Percentiles rank a stretch among this genome's conserved stretches.
Evolutionary conservation across 148 eudicot species (phyloP).

Genomic region (Chenopodium quinoa): DNA sequence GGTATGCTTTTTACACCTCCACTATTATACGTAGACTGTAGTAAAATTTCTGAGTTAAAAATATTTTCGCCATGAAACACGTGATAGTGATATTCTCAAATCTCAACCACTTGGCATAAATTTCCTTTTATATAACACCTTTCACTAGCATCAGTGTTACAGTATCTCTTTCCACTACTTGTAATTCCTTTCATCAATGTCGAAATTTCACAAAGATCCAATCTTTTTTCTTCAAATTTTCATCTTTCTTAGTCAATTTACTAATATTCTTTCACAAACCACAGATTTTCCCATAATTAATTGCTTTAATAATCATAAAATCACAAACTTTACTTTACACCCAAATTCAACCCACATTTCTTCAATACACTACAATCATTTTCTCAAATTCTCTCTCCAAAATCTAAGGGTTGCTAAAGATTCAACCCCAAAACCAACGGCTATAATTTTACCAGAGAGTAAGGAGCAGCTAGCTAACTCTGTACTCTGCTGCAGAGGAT

Average conservation of each 20-base stretch:
- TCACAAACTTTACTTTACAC: constrained; percentile 45
- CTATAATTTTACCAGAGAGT: constrained; percentile 48
- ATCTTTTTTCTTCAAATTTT: background rate
- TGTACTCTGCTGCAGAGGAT: constrained; percentile 37
- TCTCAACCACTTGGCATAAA: too few relatives aligned
- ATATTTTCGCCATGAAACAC: too few relatives aligned
- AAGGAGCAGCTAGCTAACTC: constrained; percentile 38
- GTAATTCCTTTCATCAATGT: constrained; percentile 10
- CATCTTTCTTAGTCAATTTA: background rate
- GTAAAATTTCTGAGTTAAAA: too few relatives aligned
- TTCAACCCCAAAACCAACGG: constrained; percentile 26
- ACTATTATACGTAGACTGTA: too few relatives aligned
- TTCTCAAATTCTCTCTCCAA: constrained; percentile 58
- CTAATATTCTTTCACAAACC: background rate
- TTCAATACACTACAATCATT: constrained; percentile 23
- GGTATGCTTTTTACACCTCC: too few relatives aligned
- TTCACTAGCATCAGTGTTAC: background rate
- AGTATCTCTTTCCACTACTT: background rate
- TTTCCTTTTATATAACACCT: background rate
- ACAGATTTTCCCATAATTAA: constrained; percentile 18
- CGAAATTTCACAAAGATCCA: background rate
- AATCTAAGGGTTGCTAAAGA: constrained; percentile 36
- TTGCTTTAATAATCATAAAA: constrained; percentile 38
- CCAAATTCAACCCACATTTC: constrained; percentile 14
- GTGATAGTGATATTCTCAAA: too few relatives aligned